Base-by-base conservation (phyloP, 2,329 filamentous ascomycete genomes). In the Colletotrichum theobromicola region DNA sequence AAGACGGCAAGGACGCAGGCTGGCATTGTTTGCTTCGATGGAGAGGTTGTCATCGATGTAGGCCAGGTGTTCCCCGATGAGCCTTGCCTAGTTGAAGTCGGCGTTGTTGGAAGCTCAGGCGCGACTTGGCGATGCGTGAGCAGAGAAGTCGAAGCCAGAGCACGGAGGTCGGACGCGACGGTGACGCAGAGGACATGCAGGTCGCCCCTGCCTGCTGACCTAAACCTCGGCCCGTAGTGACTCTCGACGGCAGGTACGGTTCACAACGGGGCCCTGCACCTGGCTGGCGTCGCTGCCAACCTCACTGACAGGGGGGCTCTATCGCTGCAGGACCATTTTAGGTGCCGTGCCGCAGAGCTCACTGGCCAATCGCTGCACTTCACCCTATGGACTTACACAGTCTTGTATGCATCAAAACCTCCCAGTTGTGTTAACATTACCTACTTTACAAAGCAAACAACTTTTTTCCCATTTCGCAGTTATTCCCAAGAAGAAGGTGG, bases 11-110 rank as follows among this genome's bases (percentile, higher is more conserved):
- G 64, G 68, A 75, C 74, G 67, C 70, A 72, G 74, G 71, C 68
- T 60, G 75, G 73, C 77, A 82, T 80, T 61, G 60, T 77, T 76
- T 74, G 57, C 57, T 12, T 63, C 53, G 37, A 63, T 62, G 42
- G 35, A 15, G 12, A 35, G 37, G 18, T 18, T 21, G 66, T 63
- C 13, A 21, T 75, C 57, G 46, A 34, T 57, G 30, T 50, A 32
- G 12, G 21, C 68, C 28, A 24, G n/a, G 55, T 12, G 50, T 30
- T 32, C 63, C 55, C 26, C 62, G 26, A 62, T 62, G 16, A 53
- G 63, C 55, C 61, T 62, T 67, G 30, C 28, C 57, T 58, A 21
- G 24, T 72, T 46, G 18, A 63, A 34, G 26, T 35, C 42, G 12
- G 68, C 63, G 63, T 21, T 46, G 66, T 28, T 57, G 42, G 61